Evolutionary conservation across 2,329 filamentous ascomycete species (phyloP).

Genomic region (Hypoxylon sp.): DNA sequence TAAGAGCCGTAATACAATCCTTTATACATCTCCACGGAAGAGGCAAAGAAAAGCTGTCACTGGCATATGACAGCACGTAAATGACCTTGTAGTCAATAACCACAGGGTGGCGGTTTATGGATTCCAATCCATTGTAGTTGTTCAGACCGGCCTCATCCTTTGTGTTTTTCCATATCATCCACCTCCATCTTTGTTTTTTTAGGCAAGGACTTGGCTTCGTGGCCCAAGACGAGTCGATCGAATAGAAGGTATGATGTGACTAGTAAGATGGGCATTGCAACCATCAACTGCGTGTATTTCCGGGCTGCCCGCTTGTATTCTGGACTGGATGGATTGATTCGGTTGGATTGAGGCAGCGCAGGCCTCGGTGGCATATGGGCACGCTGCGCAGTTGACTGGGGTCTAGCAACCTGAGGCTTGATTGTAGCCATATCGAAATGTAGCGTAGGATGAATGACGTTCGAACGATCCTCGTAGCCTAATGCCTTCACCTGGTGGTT

Average conservation of each 20-base stretch:
- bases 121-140: neutral
- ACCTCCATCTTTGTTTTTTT: neutral
- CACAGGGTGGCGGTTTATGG: neutral
- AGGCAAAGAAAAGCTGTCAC: neutral
- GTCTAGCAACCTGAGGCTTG: slow-evolving; percentile 4
- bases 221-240: slow-evolving; percentile 55
- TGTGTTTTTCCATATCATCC: slow-evolving; percentile 11
- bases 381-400: slow-evolving; percentile 20
- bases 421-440: slow-evolving; percentile 24
- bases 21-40: neutral
- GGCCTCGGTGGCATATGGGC: slow-evolving; percentile 23
- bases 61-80: neutral
- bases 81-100: neutral
- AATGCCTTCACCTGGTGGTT: neutral
- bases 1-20: neutral
- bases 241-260: slow-evolving; percentile 70
- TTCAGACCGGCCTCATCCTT: slow-evolving; percentile 16
- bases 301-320: slow-evolving; percentile 59
- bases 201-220: slow-evolving; percentile 43
- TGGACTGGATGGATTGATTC: slow-evolving; percentile 54
- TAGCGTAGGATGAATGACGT: neutral
- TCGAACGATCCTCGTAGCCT: neutral
- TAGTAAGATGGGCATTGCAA: slow-evolving; percentile 68
- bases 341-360: slow-evolving; percentile 30
- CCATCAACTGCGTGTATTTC: slow-evolving; percentile 64